Evolutionary conservation across 495 filamentous ascomycete genomes (phyloP), one percentile per base, ranked within the genome.

Genomic region (Hypoxylon fragiforme): DNA sequence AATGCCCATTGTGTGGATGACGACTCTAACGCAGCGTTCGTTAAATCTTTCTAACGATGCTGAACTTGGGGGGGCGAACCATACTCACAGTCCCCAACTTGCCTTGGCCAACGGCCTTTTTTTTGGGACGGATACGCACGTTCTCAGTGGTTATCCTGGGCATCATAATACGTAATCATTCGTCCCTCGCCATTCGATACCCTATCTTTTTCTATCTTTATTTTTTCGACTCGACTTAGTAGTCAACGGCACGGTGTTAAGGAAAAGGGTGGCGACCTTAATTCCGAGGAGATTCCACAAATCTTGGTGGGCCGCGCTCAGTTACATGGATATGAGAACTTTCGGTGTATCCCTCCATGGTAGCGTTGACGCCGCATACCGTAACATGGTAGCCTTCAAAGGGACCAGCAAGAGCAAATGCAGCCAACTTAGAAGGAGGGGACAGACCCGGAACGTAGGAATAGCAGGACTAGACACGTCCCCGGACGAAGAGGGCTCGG

Each of bases 1-100:
- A 82, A 65, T 90, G 86, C 69, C 76, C 77, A 15, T 71, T 87
- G 20, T 89, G 86, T 43, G 70, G 67, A 57, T 72, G 70, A 70
- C 44, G 14, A 6, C 14, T 14, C 13, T 14, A 19, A 21, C n/a
- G 6, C 5, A 30, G 14, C 8, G 30, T 20, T 13, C 19, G 20
- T 19, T 32, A 5, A 13, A 12, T 16, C n/a, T 44, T 39, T 16
- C 42, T 36, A 14, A 38, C 45, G 30, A 44, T 26, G 20, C 31
- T 22, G 41, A 48, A 43, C 16, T 16, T 38, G 14, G 20, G 31
- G 37, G 3, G 13, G 24, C 4, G 7, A 28, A 15, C 20, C 14
- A 18, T 20, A 21, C 34, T 49, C 22, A 26, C 45, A 44, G 16
- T 40, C 42, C 35, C 42, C 35, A 16, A 28, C 32, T 30, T 41